phyloP scores from a whole-genome alignment of 176 grass and related monocot species.

The Eremochloa ophiuroides region DNA sequence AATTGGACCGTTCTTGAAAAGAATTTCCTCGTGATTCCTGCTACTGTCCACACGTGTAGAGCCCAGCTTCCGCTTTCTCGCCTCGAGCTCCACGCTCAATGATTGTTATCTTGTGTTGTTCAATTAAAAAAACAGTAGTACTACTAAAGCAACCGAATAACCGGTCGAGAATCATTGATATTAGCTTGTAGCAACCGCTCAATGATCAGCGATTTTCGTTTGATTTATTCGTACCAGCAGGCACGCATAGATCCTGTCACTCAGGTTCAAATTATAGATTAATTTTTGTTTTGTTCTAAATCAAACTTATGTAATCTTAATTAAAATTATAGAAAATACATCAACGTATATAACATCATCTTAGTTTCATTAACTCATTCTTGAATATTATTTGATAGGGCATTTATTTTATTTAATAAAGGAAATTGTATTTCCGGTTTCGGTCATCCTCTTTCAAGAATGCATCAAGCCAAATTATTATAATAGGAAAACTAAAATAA shows the following conservation, averaged over 20 bases:
- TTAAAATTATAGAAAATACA: not conserved
- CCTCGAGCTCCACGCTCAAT: conserved; percentile 46
- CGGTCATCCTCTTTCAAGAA: no score
- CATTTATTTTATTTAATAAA: not conserved
- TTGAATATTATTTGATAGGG: not conserved
- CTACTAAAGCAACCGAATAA: not conserved
- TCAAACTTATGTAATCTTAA: not conserved
- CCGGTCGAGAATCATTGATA: no score
- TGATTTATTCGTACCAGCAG: not conserved
- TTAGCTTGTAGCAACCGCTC: no score
- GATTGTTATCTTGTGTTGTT: not conserved
- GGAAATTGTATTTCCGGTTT: no score
- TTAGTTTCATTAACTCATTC: not conserved
- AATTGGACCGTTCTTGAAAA: not conserved
- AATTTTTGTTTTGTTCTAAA: not conserved
- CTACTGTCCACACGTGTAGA: conserved; percentile 31
- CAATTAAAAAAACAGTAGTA: not conserved
- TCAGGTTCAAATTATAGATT: not conserved
- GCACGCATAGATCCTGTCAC: not conserved
- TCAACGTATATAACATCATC: not conserved
- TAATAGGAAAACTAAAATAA: no score
- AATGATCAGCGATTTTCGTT: not conserved
- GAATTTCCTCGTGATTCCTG: not conserved
- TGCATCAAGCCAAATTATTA: no score
- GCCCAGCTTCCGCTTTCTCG: not conserved